Conservation (phyloP, 2,329 filamentous ascomycete genomes). For the Elsinoe australis region DNA sequence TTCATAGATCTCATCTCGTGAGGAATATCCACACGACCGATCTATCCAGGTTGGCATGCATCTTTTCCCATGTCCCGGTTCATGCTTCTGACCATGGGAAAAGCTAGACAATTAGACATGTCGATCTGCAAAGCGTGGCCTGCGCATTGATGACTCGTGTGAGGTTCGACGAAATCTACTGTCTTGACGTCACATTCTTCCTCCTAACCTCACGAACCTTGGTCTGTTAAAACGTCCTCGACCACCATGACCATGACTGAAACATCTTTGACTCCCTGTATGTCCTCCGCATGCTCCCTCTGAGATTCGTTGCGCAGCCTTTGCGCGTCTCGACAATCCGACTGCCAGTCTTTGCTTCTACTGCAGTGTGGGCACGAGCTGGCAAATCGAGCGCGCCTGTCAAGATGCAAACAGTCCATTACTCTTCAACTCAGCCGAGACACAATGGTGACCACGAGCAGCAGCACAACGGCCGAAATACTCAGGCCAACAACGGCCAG, state of each 20-base stretch:
- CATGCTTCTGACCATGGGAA: too few relatives aligned
- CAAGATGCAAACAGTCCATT: not conserved
- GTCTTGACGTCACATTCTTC: slow-evolving; percentile 13
- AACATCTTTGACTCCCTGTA: not conserved
- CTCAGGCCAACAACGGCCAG: not conserved
- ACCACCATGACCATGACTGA: slow-evolving; percentile 1
- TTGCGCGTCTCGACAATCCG: not conserved
- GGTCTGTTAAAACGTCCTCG: not conserved
- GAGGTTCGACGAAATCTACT: too few relatives aligned
- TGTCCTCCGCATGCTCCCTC: not conserved
- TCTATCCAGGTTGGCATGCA: not conserved
- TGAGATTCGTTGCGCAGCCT: not conserved
- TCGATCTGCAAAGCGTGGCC: too few relatives aligned
- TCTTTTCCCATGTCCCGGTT: not conserved
- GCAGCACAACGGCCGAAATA: not conserved
- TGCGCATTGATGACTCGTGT: too few relatives aligned
- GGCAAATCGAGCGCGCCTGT: too few relatives aligned
- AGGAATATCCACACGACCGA: not conserved
- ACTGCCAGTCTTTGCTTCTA: not conserved
- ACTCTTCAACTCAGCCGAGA: slow-evolving; percentile 1
- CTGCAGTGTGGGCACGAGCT: not conserved
- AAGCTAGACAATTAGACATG: too few relatives aligned
- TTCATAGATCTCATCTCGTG: slow-evolving; percentile 5
- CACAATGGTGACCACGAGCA: not conserved
- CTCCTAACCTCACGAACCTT: not conserved